A percentile compares a stretch with the other conserved stretches of the same genome.
Evolutionary conservation across 495 filamentous ascomycete genomes (phyloP).

Genomic region (Bacidia rubella): DNA sequence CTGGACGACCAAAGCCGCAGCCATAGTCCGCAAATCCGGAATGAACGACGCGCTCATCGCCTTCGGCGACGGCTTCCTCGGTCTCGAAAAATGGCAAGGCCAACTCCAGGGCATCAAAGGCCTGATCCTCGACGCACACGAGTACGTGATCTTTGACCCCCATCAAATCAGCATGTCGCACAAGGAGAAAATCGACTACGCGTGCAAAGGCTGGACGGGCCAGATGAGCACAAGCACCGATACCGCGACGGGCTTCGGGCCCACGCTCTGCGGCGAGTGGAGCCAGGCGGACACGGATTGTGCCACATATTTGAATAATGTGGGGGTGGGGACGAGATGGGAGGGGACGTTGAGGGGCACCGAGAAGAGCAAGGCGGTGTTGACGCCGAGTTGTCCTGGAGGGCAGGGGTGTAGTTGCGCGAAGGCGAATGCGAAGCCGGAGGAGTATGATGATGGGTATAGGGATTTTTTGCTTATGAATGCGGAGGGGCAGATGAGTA

Average conservation of each 20-base stretch:
- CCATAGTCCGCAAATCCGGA: conserved; percentile 56
- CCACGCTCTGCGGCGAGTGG: conserved; percentile 97
- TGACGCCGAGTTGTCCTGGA: conserved; percentile 58
- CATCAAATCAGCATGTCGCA: conserved; percentile 61
- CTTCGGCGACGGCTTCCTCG: conserved; percentile 77
- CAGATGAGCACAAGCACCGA: conserved; percentile 61
- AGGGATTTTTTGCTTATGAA: conserved; percentile 79
- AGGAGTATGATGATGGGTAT: conserved; percentile 56
- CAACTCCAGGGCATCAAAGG: conserved; percentile 38
- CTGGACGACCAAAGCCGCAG: conserved; percentile 55
- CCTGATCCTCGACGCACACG: conserved; percentile 81
- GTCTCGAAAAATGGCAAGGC: conserved; percentile 66
- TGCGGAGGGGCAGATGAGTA: conserved; percentile 88
- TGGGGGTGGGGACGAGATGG: conserved; percentile 81
- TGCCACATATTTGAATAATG: conserved; percentile 74
- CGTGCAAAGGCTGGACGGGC: conserved; percentile 71
- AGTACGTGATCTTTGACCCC: conserved; percentile 81
- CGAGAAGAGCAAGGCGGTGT: conserved; percentile 38
- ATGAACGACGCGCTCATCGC: conserved; percentile 46
- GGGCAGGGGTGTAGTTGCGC: conserved; percentile 55
- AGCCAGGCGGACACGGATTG: conserved; percentile 97
- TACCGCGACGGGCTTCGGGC: conserved; percentile 69
- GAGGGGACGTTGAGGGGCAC: conserved; percentile 59
- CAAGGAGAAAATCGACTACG: conserved; percentile 62
- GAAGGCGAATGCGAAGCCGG: conserved; percentile 58